Evolutionary conservation across 495 filamentous ascomycete genomes (phyloP).

Genomic region (Penicillium bialowiezense): DNA sequence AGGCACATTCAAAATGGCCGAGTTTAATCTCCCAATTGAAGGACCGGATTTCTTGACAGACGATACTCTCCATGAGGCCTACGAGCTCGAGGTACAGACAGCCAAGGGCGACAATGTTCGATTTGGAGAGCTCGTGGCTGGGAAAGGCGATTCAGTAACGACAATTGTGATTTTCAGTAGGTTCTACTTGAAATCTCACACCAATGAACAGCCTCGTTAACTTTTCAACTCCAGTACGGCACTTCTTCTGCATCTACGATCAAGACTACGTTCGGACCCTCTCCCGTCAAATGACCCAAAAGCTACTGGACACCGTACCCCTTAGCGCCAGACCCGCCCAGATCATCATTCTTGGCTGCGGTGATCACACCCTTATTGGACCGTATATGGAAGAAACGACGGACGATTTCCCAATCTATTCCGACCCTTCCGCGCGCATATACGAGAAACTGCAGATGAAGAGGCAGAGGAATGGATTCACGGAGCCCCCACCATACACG

Average conservation of each 20-base stretch:
- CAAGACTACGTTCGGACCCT: slow-evolving; percentile 25
- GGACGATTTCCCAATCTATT: slow-evolving; percentile 20
- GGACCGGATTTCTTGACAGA: slow-evolving; percentile 8
- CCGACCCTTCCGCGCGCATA: slow-evolving; percentile 16
- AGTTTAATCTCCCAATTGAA: not conserved
- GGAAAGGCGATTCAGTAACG: slow-evolving; percentile 21
- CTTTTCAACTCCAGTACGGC: slow-evolving; percentile 13
- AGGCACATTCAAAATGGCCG: not conserved
- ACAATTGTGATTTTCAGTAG: slow-evolving; percentile 20
- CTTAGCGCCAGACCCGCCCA: slow-evolving; percentile 15
- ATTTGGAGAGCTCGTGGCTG: slow-evolving; percentile 24
- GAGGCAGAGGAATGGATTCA: slow-evolving; percentile 12
- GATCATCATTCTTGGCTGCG: slow-evolving; percentile 28
- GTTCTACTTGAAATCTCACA: too few relatives aligned
- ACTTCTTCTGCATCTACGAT: slow-evolving; percentile 30
- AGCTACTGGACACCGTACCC: slow-evolving; percentile 18
- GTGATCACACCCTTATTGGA: slow-evolving; percentile 17
- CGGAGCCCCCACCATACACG: slow-evolving; percentile 15
- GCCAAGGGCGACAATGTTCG: slow-evolving; percentile 13
- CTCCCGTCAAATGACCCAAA: slow-evolving; percentile 13
- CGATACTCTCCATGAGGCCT: slow-evolving; percentile 30
- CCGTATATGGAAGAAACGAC: slow-evolving; percentile 22
- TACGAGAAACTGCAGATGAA: slow-evolving; percentile 26
- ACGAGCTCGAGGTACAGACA: slow-evolving; percentile 20
- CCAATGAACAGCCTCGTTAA: too few relatives aligned